Base-by-base conservation (phyloP, 805 yeast species). In the Maudiozyma saulgeensis region DNA sequence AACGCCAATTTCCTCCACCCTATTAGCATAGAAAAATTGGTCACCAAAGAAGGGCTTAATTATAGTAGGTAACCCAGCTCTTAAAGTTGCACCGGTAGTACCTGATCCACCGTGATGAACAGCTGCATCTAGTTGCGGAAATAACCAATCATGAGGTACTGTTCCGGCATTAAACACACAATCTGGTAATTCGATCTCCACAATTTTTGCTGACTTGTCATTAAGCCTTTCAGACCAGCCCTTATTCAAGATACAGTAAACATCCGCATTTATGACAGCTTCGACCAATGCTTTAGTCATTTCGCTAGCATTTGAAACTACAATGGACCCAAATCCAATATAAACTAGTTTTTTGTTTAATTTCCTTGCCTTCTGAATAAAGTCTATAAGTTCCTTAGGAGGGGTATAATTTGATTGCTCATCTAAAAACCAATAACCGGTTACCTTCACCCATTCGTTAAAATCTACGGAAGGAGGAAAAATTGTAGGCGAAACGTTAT, bases 31-130 rank as follows among this genome's bases (percentile, higher is more conserved):
- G 63, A 91, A 91, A 62, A 87, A 90, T 67, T 91, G 98, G 66
- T 91, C 98, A 0, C 96, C 98, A 64, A 91, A 91, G 61, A 91
- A 91, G 1, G 98, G 98, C 64, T 90, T 91, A 57, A 91, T 80
- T 34, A 91, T 76, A 0, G 96, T 88, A 1, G 98, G 97, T 32
- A 85, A 65, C 0, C 98, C 98, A 13, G 86, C 84, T 53, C 90
- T 72, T 48, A 91, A 64, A 2, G 95, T 77, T 0, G 96, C 96
- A 7, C 98, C 98, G 0, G 97, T 91, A 0, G 97, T 87, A 1
- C 98, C 98, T 0, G 96, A 84, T 0, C 98, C 98, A 39, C 98
- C 98, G 63, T 91, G 98, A 63, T 91, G 98, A 4, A 91, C 96
- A 0, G 96, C 96, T 0, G 91, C 96, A 67, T 91, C 96, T 42